Evolutionary conservation across 2,329 filamentous ascomycete species (phyloP), one percentile per base, ranked within the genome.

Genomic region (Botryotinia convoluta): DNA sequence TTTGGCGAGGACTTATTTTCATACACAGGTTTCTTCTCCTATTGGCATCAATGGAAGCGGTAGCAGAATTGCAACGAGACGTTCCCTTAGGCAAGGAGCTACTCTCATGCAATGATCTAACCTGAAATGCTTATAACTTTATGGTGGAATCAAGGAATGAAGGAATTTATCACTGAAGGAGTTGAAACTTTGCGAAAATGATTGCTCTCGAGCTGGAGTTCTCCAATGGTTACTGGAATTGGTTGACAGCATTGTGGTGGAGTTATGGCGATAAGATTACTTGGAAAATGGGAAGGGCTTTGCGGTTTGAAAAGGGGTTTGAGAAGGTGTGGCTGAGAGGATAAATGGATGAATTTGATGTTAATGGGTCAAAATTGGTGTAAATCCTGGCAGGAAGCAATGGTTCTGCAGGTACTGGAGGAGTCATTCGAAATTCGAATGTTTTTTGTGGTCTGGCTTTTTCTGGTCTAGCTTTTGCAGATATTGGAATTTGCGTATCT

Each of bases 251-350:
- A 67, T 32, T n/a, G 45, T 35, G 45, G 20, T 39, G 64, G 32
- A 67, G 35, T 54, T 54, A 18, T 29, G 22, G 14, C 8, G 14
- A 32, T n/a, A 20, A 37, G 8, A 39, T 18, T 35, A 67, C 45
- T 39, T 37, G 35, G 64, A 35, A 39, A 39, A 48, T 51, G 45
- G 35, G n/a, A 10, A 39, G 51, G 37, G 32, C 14, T 54, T 67
- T 39, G 32, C 35, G 35, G 26, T 51, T 51, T 35, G n/a, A 8
- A 4, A 26, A 10, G 1, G 22, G 16, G 12, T 54, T 54, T 39
- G 26, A n/a, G 26, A 18, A 8, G n/a, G 51, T n/a, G 3, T n/a
- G 5, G 0, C 0, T n/a, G 3, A 29, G 26, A 16, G 5, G n/a
- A 29, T 16, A 2, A 29, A 54, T 54, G n/a, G n/a, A 29, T 54